Evolutionary conservation across 2,329 filamentous ascomycete species (phyloP), one percentile per base, ranked within the genome.

Genomic region (Sporothrix luriei): DNA sequence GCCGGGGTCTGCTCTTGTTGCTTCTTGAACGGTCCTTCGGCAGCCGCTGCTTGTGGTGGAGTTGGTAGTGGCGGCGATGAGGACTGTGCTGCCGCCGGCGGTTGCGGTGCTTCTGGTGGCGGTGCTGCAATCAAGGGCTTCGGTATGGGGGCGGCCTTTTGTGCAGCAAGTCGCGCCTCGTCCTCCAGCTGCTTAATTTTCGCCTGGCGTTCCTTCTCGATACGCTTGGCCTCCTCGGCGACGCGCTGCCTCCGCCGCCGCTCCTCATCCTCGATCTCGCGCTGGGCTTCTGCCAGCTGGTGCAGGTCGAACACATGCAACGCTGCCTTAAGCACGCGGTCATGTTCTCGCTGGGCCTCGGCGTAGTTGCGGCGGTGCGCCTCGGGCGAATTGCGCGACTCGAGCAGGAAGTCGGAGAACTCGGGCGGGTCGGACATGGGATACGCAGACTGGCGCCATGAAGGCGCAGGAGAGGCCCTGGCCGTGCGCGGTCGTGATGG

Each of bases 381-480:
- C 59, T 75, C 76, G 57, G 77, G 77, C 1, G 78, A 78, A 68
- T 79, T 79, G 40, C 78, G 74, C 52, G 74, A 72, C 7, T 77
- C 76, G 38, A 70, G 69, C 0, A 78, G 71, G 33, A 77, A 75
- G 1, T 78, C 76, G 10, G 75, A 72, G 21, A 76, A 67, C 10
- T 75, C 71, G 1, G 71, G 69, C 24, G 73, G 71, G n/a, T 68
- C 68, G 2, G 71, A 64, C 54, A 72, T 62, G 2, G 65, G 52
- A 7, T 65, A 59, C 24, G 68, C 68, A 4, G 62, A 51, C 68
- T 69, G 68, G 16, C 70, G 55, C 55, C 70, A 51, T 7, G 66
- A n/a, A 5, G 57, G 40, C 13, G 55, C 29, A 14, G 70, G 59
- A 13, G 71, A 38, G 6, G 21, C n/a, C 26, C 57, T 43, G 1